These are phyloP conservation scores for Cladophialophora immunda DNA, from an alignment of 2,329 filamentous ascomycete species.

Conservation along the genomic window DNA sequence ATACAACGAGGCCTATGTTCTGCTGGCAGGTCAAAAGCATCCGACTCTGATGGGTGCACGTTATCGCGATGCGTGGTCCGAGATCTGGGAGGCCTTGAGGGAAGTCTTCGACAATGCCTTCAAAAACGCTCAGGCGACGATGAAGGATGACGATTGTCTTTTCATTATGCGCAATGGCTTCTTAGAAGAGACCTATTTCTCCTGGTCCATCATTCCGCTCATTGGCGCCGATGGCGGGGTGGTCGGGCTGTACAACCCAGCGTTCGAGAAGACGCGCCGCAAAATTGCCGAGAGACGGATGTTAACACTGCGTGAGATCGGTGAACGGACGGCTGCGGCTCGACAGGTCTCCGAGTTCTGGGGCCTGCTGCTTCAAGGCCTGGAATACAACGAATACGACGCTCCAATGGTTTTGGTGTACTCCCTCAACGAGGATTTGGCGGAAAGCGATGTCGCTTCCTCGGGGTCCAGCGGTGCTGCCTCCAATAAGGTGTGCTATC, in stretches of 20 bases:
- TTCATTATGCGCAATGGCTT: conserved; percentile 73
- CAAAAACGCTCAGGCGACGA: conserved; percentile 76
- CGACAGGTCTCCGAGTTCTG: conserved; percentile 78
- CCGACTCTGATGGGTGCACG: conserved; percentile 76
- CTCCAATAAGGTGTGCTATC: conserved; percentile 69
- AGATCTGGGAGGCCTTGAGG: conserved; percentile 77
- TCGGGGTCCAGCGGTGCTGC: conserved; percentile 72
- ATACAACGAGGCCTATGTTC: conserved; percentile 76
- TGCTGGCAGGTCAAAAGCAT: conserved; percentile 79
- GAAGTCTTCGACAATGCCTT: conserved; percentile 73
- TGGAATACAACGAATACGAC: conserved; percentile 78
- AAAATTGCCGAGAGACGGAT: conserved; percentile 82
- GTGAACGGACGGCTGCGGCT: conserved; percentile 77
- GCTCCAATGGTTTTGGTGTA: conserved; percentile 81
- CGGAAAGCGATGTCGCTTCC: conserved; percentile 75
- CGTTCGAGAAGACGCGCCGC: conserved; percentile 80
- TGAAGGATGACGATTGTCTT: conserved; percentile 83
- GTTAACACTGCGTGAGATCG: conserved; percentile 79
- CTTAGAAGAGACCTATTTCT: conserved; percentile 82
- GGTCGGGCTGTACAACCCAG: conserved; percentile 79
- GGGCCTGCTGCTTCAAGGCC: conserved; percentile 71
- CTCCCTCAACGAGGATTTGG: conserved; percentile 72
- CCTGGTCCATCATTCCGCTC: conserved; percentile 78
- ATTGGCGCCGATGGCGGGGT: conserved; percentile 78
- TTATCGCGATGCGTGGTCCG: conserved; percentile 74